Evolutionary conservation across 495 filamentous ascomycete genomes (phyloP).

Genomic region (Xylaria castorea): DNA sequence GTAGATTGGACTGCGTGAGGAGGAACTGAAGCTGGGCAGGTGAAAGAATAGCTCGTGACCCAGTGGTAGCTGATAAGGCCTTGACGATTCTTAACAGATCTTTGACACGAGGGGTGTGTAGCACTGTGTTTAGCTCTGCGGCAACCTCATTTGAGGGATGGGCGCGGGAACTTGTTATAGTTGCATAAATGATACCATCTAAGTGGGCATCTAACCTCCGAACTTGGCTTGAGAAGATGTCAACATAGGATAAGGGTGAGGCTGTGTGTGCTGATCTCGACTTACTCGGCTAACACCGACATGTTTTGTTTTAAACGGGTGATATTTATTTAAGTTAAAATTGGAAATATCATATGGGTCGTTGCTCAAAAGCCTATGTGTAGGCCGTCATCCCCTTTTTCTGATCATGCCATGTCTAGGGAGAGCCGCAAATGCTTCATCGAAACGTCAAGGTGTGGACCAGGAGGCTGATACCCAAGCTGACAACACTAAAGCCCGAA

Average conservation of each 20-base stretch:
- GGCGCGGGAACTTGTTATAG: slow-evolving; percentile 35
- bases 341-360: slow-evolving; percentile 33
- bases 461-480: neutral
- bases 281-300: slow-evolving; percentile 74
- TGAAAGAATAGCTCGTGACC: slow-evolving; percentile 59
- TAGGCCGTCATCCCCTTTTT: slow-evolving; percentile 13
- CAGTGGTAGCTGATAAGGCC: slow-evolving; percentile 69
- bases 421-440: slow-evolving; percentile 10
- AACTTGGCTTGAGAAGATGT: slow-evolving; percentile 67
- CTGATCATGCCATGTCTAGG: slow-evolving; percentile 23
- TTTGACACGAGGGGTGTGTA: slow-evolving; percentile 49
- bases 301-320: slow-evolving; percentile 47
- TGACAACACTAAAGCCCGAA: neutral
- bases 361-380: slow-evolving; percentile 25
- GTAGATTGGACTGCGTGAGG: slow-evolving; percentile 63
- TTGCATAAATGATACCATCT: slow-evolving; percentile 65
- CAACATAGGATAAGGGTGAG: slow-evolving; percentile 26
- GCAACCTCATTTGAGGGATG: slow-evolving; percentile 36
- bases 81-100: slow-evolving; percentile 70
- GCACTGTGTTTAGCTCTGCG: slow-evolving; percentile 36
- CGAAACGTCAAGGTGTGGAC: neutral
- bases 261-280: slow-evolving; percentile 26
- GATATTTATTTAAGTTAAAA: slow-evolving; percentile 21
- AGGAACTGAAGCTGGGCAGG: slow-evolving; percentile 61
- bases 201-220: slow-evolving; percentile 79